phyloP scores from a whole-genome alignment of 225 moss, liverwort and hornwort genomes.

The Polytrichum formosum region DNA sequence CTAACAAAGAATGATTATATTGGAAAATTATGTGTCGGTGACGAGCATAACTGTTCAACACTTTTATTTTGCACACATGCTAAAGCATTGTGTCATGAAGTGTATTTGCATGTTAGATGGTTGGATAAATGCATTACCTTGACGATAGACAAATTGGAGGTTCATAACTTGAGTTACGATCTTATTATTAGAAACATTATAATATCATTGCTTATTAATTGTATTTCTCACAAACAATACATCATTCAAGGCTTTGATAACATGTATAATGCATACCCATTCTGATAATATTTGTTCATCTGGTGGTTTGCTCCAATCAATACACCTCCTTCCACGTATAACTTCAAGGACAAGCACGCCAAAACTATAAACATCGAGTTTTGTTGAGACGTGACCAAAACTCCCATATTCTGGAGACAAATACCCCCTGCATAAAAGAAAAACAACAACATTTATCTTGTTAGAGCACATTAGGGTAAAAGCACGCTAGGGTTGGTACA shows the following conservation, averaged over 20 bases:
- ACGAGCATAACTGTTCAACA: too few species aligned
- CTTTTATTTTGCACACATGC: neutral
- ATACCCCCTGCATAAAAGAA: slow-evolving; percentile 1
- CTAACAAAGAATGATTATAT: too few species aligned
- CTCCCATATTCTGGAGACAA: slow-evolving; percentile 4
- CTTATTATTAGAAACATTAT: neutral
- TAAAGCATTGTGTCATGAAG: neutral
- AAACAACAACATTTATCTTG: neutral
- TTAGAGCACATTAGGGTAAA: neutral
- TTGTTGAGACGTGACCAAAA: neutral
- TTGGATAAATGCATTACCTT: neutral
- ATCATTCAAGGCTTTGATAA: neutral
- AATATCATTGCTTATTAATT: neutral
- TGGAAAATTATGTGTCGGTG: too few species aligned
- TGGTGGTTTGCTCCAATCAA: neutral
- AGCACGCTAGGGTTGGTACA: too few species aligned
- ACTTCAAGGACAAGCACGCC: slow-evolving; percentile 11
- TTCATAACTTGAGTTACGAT: neutral
- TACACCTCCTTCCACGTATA: slow-evolving; percentile 7
- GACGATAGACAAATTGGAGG: neutral
- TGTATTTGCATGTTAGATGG: neutral
- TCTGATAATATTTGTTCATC: neutral
- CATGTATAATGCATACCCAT: neutral
- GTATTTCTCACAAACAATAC: neutral
- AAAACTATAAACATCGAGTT: slow-evolving; percentile 16